A percentile compares a stretch with the other conserved stretches of the same genome.
Conservation (phyloP, 768 basidiomycete species). For the Pseudohyphozyma bogoriensis region DNA sequence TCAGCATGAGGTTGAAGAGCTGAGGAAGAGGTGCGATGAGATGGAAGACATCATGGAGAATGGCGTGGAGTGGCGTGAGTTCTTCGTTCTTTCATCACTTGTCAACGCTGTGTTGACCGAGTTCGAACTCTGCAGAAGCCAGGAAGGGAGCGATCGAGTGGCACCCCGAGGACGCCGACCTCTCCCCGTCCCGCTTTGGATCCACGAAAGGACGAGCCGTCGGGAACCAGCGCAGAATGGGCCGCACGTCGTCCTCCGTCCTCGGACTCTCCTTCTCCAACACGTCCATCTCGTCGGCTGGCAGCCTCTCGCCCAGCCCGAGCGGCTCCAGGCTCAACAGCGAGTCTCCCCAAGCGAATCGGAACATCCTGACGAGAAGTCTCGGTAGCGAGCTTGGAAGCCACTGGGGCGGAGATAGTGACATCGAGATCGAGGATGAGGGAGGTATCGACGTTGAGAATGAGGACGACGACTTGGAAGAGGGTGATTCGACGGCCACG, state of each 20-base stretch:
- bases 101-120: neutral
- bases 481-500: neutral
- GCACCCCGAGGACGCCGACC: slow-evolving; percentile 1
- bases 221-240: neutral
- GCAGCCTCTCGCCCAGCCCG: neutral
- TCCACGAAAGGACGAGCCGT: too few species aligned
- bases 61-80: slow-evolving; percentile 14
- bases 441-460: too few species aligned
- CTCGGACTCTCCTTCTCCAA: neutral
- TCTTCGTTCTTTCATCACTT: neutral
- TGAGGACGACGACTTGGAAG: neutral
- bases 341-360: neutral
- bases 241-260: neutral
- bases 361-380: neutral
- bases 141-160: slow-evolving; percentile 15
- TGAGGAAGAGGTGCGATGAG: slow-evolving; percentile 21
- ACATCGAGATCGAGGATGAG: neutral
- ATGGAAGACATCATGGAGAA: slow-evolving; percentile 8
- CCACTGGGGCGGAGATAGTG: neutral
- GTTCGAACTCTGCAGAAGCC: neutral
- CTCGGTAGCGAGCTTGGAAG: slow-evolving; percentile 9
- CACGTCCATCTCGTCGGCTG: neutral
- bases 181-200: neutral
- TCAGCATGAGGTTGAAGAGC: slow-evolving; percentile 10
- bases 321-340: too few species aligned